Evolutionary conservation across 345 rosid genomes (phyloP).

Genomic region (Stellera chamaejasme): DNA sequence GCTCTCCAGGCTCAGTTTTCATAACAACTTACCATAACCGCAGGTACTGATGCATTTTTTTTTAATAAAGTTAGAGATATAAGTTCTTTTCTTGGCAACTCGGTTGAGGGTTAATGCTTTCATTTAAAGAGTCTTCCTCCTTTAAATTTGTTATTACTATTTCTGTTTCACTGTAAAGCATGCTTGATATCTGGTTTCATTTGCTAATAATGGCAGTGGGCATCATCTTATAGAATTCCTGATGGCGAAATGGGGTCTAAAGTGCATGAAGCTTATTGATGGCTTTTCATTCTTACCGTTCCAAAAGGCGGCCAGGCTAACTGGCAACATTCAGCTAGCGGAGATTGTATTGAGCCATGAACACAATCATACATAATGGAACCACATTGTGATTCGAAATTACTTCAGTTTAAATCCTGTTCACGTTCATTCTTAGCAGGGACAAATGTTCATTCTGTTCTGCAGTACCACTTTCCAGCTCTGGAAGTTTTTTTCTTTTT

Average conservation of each 20-base stretch:
- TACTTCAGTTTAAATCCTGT: slow-evolving; percentile 1
- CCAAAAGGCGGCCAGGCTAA: slow-evolving; percentile 47
- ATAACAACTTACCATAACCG: slow-evolving; percentile 87
- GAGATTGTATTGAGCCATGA: slow-evolving; percentile 40
- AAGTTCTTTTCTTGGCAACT: background rate
- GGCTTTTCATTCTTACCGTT: slow-evolving; percentile 80
- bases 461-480: no score
- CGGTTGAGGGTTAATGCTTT: background rate
- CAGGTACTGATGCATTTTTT: slow-evolving; percentile 36
- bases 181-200: slow-evolving; percentile 1
- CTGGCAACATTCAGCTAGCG: slow-evolving; percentile 71
- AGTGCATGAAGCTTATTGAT: slow-evolving; percentile 64
- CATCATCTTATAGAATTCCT: slow-evolving; percentile 89
- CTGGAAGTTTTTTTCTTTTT: background rate
- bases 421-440: slow-evolving; percentile 9
- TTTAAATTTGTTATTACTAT: background rate
- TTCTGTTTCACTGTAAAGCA: background rate
- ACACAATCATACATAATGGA: slow-evolving; percentile 15
- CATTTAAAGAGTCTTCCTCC: background rate
- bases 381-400: slow-evolving; percentile 2
- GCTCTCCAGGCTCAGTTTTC: slow-evolving; percentile 63
- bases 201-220: slow-evolving; percentile 37
- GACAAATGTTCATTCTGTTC: no score
- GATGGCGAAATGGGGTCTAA: slow-evolving; percentile 85
- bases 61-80: slow-evolving; percentile 5